These are phyloP conservation scores for Candida tropicalis DNA, from an alignment of 1,139 yeast genomes.

Conservation along the genomic window DNA sequence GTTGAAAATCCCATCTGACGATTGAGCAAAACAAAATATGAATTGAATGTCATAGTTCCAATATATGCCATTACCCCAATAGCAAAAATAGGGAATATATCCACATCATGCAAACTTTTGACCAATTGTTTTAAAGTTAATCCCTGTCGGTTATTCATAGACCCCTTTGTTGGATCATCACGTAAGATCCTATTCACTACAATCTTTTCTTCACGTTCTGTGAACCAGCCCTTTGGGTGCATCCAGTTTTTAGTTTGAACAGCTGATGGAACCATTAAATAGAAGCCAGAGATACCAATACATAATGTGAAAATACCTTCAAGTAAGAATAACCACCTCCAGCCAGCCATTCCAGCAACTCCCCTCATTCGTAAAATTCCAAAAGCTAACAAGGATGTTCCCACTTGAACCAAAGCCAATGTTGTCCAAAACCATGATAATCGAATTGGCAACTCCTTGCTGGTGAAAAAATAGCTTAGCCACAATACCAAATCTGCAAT, in stretches of 20 bases:
- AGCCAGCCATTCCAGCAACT: slow-evolving; percentile 40
- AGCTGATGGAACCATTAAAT: slow-evolving; percentile 62
- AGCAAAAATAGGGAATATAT: slow-evolving; percentile 60
- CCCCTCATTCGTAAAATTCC: slow-evolving; percentile 32
- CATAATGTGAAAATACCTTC: slow-evolving; percentile 62
- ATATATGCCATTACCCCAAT: slow-evolving; percentile 53
- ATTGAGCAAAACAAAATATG: slow-evolving; percentile 28
- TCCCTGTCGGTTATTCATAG: slow-evolving; percentile 44
- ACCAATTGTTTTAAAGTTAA: slow-evolving; percentile 22
- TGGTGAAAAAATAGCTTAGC: slow-evolving; percentile 32
- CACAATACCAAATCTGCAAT: slow-evolving; percentile 33
- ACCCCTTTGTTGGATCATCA: slow-evolving; percentile 72
- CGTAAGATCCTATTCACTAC: slow-evolving; percentile 62
- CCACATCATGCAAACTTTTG: slow-evolving; percentile 49
- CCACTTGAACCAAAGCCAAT: slow-evolving; percentile 26
- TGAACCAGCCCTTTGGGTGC: slow-evolving; percentile 62
- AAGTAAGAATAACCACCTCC: slow-evolving; percentile 67
- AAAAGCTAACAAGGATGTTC: slow-evolving; percentile 40
- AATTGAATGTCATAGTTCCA: slow-evolving; percentile 40
- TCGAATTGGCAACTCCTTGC: slow-evolving; percentile 28
- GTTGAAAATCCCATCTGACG: slow-evolving; percentile 58
- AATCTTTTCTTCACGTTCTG: slow-evolving; percentile 61
- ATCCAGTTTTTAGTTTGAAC: slow-evolving; percentile 55
- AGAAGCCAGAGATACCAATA: slow-evolving; percentile 55
- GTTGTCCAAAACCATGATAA: slow-evolving; percentile 24